Percentiles rank a stretch among this genome's conserved stretches.
phyloP scores from a whole-genome alignment of 306 rosid species.

The Erythrophleum fordii region DNA sequence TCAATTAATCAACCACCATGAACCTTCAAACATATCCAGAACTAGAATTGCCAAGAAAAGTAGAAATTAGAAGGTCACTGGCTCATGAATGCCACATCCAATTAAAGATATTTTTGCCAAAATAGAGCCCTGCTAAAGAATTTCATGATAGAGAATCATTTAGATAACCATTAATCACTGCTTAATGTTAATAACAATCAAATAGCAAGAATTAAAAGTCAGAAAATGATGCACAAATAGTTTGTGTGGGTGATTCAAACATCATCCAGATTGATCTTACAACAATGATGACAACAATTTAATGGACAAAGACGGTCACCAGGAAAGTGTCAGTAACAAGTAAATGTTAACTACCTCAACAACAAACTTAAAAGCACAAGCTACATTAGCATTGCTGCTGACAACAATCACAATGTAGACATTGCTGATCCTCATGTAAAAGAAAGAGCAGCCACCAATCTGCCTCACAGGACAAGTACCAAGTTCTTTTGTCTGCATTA shows the following conservation, averaged over 20 bases:
- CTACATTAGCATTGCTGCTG: slow-evolving; percentile 98
- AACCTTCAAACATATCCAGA: slow-evolving; percentile 2
- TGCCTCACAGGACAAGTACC: slow-evolving; percentile 98
- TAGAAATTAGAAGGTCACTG: neutral
- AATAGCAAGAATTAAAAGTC: neutral
- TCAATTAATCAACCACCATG: neutral
- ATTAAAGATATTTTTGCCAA: neutral
- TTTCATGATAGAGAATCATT: slow-evolving; percentile 9
- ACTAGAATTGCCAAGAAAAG: neutral
- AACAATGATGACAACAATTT: neutral
- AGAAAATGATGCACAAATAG: neutral
- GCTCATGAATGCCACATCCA: neutral
- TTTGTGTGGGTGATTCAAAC: neutral
- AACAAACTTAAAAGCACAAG: slow-evolving; percentile 97
- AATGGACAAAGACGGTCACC: neutral
- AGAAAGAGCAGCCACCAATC: slow-evolving; percentile 96
- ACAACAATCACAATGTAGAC: slow-evolving; percentile 96
- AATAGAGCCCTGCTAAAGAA: neutral
- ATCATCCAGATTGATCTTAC: neutral
- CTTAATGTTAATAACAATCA: neutral
- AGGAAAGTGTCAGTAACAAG: slow-evolving; percentile 14
- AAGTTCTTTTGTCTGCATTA: slow-evolving; percentile 98
- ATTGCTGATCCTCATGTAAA: slow-evolving; percentile 96
- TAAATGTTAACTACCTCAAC: slow-evolving; percentile 73
- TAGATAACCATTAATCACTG: neutral